Evolutionary conservation across 78 protist species (phyloP).

Genomic region (Bodo saltans): DNA sequence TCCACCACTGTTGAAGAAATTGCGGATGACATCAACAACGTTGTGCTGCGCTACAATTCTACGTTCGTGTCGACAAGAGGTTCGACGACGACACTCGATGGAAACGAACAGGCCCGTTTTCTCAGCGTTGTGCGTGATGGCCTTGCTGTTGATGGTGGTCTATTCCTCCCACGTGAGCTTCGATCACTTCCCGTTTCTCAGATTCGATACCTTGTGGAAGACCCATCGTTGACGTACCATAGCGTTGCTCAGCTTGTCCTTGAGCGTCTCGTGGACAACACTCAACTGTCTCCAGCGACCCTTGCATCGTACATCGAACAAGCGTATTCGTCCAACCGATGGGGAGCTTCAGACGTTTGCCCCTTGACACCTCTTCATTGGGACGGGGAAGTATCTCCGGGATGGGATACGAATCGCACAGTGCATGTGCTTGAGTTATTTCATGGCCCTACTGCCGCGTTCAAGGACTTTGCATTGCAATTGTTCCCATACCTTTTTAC

Average conservation of each 20-base stretch:
- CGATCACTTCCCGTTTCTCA: not conserved
- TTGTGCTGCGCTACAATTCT: too few relatives aligned
- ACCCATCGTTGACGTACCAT: not conserved
- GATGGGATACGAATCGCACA: not conserved
- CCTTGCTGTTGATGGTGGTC: conserved; percentile 34
- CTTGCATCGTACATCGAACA: not conserved
- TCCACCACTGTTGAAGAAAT: too few relatives aligned
- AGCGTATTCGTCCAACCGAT: conserved; percentile 14
- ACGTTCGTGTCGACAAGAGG: too few relatives aligned
- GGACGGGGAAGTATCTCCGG: not conserved
- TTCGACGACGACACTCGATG: too few relatives aligned
- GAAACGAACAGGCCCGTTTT: too few relatives aligned
- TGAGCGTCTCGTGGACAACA: not conserved
- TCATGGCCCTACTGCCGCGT: conserved; percentile 76
- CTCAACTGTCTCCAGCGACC: not conserved
- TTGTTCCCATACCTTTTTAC: conserved; percentile 56
- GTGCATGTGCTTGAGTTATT: conserved; percentile 51
- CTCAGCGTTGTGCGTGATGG: conserved; percentile 11
- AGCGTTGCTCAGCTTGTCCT: not conserved
- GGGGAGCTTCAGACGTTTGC: not conserved
- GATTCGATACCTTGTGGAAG: not conserved
- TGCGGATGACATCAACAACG: too few relatives aligned
- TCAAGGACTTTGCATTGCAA: conserved; percentile 81
- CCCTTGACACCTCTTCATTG: too few relatives aligned
- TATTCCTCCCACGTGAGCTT: not conserved